phyloP scores from a whole-genome alignment of 2,329 filamentous ascomycete species.

The Clonostachys solani region DNA sequence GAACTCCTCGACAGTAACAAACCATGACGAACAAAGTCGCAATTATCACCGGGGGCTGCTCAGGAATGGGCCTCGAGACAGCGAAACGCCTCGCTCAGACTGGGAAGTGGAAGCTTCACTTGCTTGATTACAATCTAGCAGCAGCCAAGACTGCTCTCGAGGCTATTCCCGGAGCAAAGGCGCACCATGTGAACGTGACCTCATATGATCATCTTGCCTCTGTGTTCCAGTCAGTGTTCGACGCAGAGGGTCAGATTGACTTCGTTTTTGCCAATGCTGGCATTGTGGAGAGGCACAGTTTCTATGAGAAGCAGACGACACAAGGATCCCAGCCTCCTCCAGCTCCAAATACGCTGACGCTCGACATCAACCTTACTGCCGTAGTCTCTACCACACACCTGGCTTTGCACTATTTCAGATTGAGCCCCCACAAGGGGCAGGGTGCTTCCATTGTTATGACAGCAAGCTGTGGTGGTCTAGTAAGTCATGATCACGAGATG shows the following conservation, averaged over 20 bases:
- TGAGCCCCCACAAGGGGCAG: slow-evolving; percentile 10
- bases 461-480: slow-evolving; percentile 19
- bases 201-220: slow-evolving; percentile 8
- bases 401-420: slow-evolving; percentile 33
- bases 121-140: slow-evolving; percentile 11
- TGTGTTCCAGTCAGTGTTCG: slow-evolving; percentile 29
- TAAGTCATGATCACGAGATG: slow-evolving; percentile 5
- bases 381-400: slow-evolving; percentile 30
- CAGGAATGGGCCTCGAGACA: slow-evolving; percentile 13
- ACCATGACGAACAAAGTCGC: slow-evolving; percentile 8
- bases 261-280: slow-evolving; percentile 46
- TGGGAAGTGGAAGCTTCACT: slow-evolving; percentile 8
- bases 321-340: slow-evolving; percentile 9
- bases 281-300: slow-evolving; percentile 32
- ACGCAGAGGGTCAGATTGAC: slow-evolving; percentile 27
- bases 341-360: slow-evolving; percentile 15
- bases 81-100: slow-evolving; percentile 7
- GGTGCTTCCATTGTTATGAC: slow-evolving; percentile 19
- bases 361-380: slow-evolving; percentile 26
- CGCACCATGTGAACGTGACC: slow-evolving; percentile 8
- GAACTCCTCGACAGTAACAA: neutral
- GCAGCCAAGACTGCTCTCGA: slow-evolving; percentile 6
- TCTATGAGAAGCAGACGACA: slow-evolving; percentile 16
- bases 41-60: slow-evolving; percentile 11
- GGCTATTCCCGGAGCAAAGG: neutral